Conservation (phyloP, 441 rosid species). For the Brassica balearica region DNA sequence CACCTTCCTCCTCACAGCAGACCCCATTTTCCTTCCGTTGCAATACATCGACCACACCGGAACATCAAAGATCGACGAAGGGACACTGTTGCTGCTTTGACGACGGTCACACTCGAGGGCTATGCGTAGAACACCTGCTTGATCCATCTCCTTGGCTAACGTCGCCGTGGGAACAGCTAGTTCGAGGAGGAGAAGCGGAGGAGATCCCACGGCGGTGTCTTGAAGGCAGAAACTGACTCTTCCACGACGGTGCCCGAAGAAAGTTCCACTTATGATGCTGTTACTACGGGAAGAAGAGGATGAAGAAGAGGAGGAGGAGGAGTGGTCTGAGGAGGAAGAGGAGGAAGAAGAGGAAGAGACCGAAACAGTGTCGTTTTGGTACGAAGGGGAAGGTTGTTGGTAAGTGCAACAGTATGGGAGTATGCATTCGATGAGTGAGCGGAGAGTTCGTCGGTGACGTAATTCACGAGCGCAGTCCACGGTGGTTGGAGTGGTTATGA, state of each 20-base stretch:
- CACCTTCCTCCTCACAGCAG: slow-evolving; percentile 1
- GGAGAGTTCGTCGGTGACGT: not conserved
- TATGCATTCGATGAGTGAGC: not conserved
- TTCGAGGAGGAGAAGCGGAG: not conserved
- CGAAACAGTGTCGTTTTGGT: not conserved
- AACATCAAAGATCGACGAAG: not conserved
- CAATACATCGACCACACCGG: slow-evolving; percentile 4
- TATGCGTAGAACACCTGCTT: slow-evolving; percentile 3
- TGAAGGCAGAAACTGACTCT: slow-evolving; percentile 1
- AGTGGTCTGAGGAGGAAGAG: not conserved
- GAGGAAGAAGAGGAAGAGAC: not conserved
- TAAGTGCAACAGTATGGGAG: slow-evolving; percentile 10
- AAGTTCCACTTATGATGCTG: not conserved
- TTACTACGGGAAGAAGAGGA: not conserved
- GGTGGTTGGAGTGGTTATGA: not conserved
- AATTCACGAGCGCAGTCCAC: slow-evolving; percentile 1
- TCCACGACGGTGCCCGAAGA: not conserved
- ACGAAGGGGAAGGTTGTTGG: slow-evolving; percentile 2
- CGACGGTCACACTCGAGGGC: not conserved
- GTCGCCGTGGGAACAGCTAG: not conserved
- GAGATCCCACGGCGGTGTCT: not conserved
- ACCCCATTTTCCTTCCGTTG: slow-evolving; percentile 5
- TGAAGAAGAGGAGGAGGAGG: not conserved
- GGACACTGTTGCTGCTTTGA: not conserved
- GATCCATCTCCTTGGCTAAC: not conserved